These are phyloP conservation scores for Septoria linicola DNA, from an alignment of 2,329 filamentous ascomycete species.

Conservation along the genomic window DNA sequence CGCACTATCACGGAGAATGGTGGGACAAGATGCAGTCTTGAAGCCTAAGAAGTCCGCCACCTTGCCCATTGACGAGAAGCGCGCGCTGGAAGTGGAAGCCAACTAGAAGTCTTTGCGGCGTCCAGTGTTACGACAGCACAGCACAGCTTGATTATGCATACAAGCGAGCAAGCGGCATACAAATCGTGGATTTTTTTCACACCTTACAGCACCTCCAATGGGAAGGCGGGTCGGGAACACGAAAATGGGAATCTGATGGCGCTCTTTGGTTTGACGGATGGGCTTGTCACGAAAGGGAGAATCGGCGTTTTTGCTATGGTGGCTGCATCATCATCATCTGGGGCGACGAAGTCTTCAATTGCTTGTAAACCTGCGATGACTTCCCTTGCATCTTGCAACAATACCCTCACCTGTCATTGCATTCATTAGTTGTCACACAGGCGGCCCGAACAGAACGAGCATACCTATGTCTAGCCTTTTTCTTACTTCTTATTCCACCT, in stretches of 20 bases:
- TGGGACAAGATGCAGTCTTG: slow-evolving; percentile 83
- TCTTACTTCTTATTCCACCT: no score
- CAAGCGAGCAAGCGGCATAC: neutral
- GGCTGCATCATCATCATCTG: neutral
- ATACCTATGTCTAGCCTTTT: no score
- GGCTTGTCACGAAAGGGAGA: neutral
- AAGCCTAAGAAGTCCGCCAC: slow-evolving; percentile 25
- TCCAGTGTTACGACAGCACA: slow-evolving; percentile 12
- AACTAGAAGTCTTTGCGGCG: slow-evolving; percentile 14
- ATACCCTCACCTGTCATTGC: neutral
- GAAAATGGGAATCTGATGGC: neutral
- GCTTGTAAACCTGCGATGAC: slow-evolving; percentile 1
- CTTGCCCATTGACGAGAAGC: slow-evolving; percentile 25
- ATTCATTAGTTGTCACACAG: neutral
- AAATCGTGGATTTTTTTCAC: neutral
- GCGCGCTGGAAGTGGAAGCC: slow-evolving; percentile 21
- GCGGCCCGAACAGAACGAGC: no score
- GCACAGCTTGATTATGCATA: neutral
- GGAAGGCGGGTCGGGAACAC: neutral
- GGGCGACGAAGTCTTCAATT: neutral
- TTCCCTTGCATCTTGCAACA: neutral
- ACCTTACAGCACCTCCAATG: neutral
- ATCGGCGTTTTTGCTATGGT: neutral
- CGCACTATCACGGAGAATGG: slow-evolving; percentile 82
- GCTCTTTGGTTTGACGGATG: neutral